Evolutionary conservation across 2,329 filamentous ascomycete genomes (phyloP).

Genomic region (Fusarium staphyleae): DNA sequence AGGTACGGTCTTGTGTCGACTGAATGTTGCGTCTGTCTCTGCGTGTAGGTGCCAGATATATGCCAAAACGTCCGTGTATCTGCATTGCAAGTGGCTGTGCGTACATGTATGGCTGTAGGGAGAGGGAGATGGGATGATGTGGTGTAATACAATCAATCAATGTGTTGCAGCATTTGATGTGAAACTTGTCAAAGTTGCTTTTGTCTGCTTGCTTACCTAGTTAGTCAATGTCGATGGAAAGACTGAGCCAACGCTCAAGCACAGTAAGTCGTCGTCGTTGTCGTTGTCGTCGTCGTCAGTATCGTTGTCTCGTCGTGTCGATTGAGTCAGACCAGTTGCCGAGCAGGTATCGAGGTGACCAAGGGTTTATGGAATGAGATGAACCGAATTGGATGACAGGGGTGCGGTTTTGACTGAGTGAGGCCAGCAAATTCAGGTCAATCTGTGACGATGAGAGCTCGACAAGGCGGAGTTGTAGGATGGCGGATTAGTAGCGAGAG

Average conservation of each 20-base stretch:
- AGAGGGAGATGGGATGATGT: conserved; percentile 17
- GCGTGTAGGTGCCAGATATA: conserved; percentile 12
- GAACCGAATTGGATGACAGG: conserved; percentile 11
- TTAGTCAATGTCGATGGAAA: neutral
- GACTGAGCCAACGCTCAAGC: neutral
- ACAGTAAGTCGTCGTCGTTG: conserved; percentile 5
- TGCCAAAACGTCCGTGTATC: conserved; percentile 12
- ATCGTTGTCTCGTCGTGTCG: conserved; percentile 12
- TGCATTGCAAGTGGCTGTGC: conserved; percentile 17
- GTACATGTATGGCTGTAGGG: conserved; percentile 29
- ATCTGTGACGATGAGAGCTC: conserved; percentile 8
- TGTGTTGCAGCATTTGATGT: conserved; percentile 7
- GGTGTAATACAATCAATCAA: conserved; percentile 24
- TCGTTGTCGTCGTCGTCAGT: conserved; percentile 16
- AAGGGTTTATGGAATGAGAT: conserved; percentile 29
- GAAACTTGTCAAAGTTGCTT: conserved; percentile 12
- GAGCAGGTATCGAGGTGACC: conserved; percentile 11
- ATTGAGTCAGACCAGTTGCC: conserved; percentile 25
- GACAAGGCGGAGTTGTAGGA: conserved; percentile 14
- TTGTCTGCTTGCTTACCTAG: conserved; percentile 24
- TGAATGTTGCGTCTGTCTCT: conserved; percentile 23
- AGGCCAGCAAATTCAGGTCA: conserved; percentile 12
- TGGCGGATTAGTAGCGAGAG: conserved; percentile 9
- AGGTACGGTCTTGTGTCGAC: conserved; percentile 20
- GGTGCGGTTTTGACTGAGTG: neutral